Conservation (phyloP, 2,329 filamentous ascomycete species). For the Truncatella angustata region DNA sequence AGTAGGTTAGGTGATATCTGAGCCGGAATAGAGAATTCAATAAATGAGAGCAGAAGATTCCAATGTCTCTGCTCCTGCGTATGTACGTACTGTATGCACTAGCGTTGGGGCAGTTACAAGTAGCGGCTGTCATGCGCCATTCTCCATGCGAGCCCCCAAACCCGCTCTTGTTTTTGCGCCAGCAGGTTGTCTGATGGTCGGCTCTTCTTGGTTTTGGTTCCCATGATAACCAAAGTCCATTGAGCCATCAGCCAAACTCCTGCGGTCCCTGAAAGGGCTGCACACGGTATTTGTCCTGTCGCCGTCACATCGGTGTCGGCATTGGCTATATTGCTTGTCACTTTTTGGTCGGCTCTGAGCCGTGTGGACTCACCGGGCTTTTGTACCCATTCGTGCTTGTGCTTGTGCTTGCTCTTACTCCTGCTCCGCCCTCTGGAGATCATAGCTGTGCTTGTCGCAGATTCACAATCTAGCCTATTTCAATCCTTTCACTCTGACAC, state of each 20-base stretch:
- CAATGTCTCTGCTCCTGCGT: too few species aligned
- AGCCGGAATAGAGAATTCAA: too few species aligned
- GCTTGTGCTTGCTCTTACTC: background rate
- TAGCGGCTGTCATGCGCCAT: background rate
- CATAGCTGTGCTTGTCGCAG: constrained; percentile 28
- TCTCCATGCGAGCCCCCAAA: background rate
- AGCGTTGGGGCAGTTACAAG: background rate
- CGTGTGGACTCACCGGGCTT: background rate
- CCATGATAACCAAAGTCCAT: background rate
- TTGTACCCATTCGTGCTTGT: too few species aligned
- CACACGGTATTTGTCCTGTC: background rate
- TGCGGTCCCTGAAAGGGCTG: constrained; percentile 2
- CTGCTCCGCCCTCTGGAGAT: constrained; percentile 1
- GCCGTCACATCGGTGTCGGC: background rate
- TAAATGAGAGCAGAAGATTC: too few species aligned
- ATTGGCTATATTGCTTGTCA: background rate
- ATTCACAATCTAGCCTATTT: constrained; percentile 29
- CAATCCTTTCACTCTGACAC: constrained; percentile 28
- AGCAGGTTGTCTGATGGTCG: background rate
- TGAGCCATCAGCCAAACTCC: background rate
- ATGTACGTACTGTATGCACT: too few species aligned
- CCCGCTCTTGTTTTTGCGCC: background rate
- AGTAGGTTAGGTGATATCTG: too few species aligned
- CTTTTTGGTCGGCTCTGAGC: background rate
- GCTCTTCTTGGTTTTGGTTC: background rate